Percentiles rank a stretch among this genome's conserved stretches.
These are phyloP conservation scores for Arxiozyma heterogenica DNA, from an alignment of 1,139 yeast species.

Conservation along the genomic window DNA sequence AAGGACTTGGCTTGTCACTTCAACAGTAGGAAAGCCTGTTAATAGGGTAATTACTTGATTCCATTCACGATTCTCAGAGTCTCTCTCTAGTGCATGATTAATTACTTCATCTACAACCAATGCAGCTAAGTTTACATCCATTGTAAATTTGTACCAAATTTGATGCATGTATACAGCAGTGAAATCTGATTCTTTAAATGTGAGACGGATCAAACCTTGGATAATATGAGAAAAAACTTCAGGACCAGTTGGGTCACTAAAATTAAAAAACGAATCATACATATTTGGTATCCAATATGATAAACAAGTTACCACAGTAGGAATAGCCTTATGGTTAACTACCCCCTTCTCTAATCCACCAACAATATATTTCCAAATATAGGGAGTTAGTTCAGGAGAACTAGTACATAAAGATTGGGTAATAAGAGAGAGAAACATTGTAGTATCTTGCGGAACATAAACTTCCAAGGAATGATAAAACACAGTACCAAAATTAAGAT, in stretches of 20 bases:
- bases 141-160: conserved; percentile 63
- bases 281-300: conserved; percentile 76
- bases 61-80: conserved; percentile 69
- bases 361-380: conserved; percentile 22
- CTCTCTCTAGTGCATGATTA: conserved; percentile 64
- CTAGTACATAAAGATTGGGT: conserved; percentile 47
- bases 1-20: conserved; percentile 60
- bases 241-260: conserved; percentile 47
- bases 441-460: conserved; percentile 65
- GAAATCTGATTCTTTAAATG: conserved; percentile 37
- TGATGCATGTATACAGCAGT: conserved; percentile 44
- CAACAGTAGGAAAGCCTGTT: conserved; percentile 59
- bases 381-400: conserved; percentile 52
- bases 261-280: conserved; percentile 45
- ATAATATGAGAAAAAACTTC: conserved; percentile 52
- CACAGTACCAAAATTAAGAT: conserved; percentile 52
- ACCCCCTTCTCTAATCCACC: conserved; percentile 22
- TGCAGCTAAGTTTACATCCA: conserved; percentile 50
- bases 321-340: conserved; percentile 14
- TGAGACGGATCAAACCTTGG: conserved; percentile 52
- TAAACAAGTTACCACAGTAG: conserved; percentile 40
- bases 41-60: conserved; percentile 51
- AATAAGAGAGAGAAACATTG: conserved; percentile 52
- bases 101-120: conserved; percentile 64
- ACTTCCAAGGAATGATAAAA: conserved; percentile 51